A percentile compares a stretch with the other conserved stretches of the same genome.
Evolutionary conservation across 495 filamentous ascomycete species (phyloP).

Genomic region (Annulohypoxylon nitens): DNA sequence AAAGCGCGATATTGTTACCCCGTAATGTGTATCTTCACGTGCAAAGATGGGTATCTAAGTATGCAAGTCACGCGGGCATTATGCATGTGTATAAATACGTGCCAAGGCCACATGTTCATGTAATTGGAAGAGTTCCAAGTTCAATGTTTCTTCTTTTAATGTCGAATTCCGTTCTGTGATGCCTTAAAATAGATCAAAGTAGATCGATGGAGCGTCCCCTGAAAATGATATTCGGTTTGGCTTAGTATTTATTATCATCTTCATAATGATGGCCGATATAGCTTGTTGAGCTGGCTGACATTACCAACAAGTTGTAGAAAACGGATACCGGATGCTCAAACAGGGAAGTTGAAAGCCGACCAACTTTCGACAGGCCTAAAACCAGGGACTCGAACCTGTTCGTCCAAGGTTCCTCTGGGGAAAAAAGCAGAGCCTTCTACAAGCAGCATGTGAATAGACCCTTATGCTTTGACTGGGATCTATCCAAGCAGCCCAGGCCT

Average conservation of each 20-base stretch:
- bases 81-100: conserved; percentile 12
- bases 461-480: conserved; percentile 7
- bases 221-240: conserved; percentile 1
- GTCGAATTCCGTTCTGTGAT: conserved; percentile 7
- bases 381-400: not conserved
- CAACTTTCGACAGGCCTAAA: conserved; percentile 14
- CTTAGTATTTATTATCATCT: not conserved
- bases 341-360: conserved; percentile 3
- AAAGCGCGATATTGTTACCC: conserved; percentile 31
- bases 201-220: conserved; percentile 7
- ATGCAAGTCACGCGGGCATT: not conserved
- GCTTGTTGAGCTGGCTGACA: not conserved
- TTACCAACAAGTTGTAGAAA: not conserved
- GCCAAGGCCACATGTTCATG: conserved; percentile 21
- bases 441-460: conserved; percentile 30
- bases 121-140: not conserved
- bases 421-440: not conserved
- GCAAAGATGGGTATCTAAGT: not conserved
- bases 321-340: conserved; percentile 12
- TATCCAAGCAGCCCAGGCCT: conserved; percentile 17
- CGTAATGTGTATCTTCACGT: conserved; percentile 27
- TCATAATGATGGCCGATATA: not conserved
- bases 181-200: conserved; percentile 32
- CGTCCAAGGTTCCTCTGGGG: not conserved
- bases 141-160: not conserved